Percentiles rank a stretch among this genome's conserved stretches.
These are phyloP conservation scores for Porodaedalea pini DNA, from an alignment of 1,284 basidiomycete species.

Conservation along the genomic window DNA sequence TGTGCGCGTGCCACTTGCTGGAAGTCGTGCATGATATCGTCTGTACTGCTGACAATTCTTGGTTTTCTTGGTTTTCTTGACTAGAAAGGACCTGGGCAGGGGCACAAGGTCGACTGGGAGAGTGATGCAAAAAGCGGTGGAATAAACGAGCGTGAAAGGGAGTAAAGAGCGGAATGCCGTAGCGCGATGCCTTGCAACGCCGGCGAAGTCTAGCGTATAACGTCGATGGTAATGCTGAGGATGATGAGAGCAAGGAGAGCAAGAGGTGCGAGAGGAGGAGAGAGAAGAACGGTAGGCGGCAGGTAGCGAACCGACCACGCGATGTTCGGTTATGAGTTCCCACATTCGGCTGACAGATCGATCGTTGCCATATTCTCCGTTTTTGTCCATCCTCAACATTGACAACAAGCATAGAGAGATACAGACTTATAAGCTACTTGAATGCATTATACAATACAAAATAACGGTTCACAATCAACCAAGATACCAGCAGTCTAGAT, in stretches of 20 bases:
- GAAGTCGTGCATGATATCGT: slow-evolving; percentile 13
- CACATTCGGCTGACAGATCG: slow-evolving; percentile 1
- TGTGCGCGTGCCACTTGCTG: slow-evolving; percentile 11
- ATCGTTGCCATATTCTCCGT: slow-evolving; percentile 1
- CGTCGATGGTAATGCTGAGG: background rate
- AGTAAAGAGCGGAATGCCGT: slow-evolving; percentile 20
- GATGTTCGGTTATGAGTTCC: background rate
- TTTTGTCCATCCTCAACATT: background rate
- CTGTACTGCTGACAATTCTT: background rate
- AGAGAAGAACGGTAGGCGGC: no score
- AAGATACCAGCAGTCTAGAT: background rate
- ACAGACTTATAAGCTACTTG: background rate
- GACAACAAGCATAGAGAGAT: background rate
- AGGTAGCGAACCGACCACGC: background rate
- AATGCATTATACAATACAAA: background rate
- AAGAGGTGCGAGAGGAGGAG: background rate
- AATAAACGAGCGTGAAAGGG: slow-evolving; percentile 12
- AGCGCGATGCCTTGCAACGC: slow-evolving; percentile 1
- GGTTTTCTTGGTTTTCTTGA: background rate
- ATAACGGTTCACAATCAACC: background rate
- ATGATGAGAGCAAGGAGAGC: slow-evolving; percentile 5
- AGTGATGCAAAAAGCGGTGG: background rate
- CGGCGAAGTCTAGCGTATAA: slow-evolving; percentile 4
- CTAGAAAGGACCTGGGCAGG: background rate
- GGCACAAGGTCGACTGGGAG: background rate